Evolutionary conservation across 352 stramenopile species (phyloP).

Genomic region (Phytophthora quininea): DNA sequence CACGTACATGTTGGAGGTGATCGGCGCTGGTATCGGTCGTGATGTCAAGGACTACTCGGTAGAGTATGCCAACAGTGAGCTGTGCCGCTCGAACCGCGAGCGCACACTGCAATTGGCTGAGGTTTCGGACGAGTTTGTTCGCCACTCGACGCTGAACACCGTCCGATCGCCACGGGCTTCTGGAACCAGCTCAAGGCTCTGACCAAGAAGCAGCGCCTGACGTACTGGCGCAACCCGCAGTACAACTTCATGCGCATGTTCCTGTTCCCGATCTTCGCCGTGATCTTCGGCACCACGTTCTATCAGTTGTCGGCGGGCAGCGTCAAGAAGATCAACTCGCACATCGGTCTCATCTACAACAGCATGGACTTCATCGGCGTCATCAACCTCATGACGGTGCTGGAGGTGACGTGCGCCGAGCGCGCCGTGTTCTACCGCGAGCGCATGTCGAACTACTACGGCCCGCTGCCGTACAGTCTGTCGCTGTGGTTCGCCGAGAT

Average conservation of each 20-base stretch:
- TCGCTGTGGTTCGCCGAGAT: slow-evolving; percentile 56
- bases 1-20: slow-evolving; percentile 91
- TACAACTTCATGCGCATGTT: slow-evolving; percentile 57
- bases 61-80: slow-evolving; percentile 51
- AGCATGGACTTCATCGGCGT: slow-evolving; percentile 54
- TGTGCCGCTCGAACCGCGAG: slow-evolving; percentile 43
- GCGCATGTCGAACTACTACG: slow-evolving; percentile 66
- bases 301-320: slow-evolving; percentile 34
- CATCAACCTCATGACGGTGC: slow-evolving; percentile 48
- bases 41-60: slow-evolving; percentile 65
- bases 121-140: slow-evolving; percentile 31
- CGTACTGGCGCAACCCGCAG: slow-evolving; percentile 44
- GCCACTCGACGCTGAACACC: slow-evolving; percentile 58
- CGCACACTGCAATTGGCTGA: slow-evolving; percentile 29
- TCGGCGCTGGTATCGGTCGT: slow-evolving; percentile 72
- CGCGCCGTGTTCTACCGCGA: slow-evolving; percentile 48
- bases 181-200: slow-evolving; percentile 35
- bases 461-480: slow-evolving; percentile 54
- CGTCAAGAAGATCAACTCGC: slow-evolving; percentile 40
- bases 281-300: slow-evolving; percentile 60
- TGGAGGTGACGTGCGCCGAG: slow-evolving; percentile 36
- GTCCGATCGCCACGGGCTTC: slow-evolving; percentile 52
- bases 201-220: slow-evolving; percentile 35
- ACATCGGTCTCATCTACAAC: slow-evolving; percentile 60
- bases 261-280: slow-evolving; percentile 40